Conservation (phyloP, 129 eudicot genomes). For the Scalesia atractyloides region DNA sequence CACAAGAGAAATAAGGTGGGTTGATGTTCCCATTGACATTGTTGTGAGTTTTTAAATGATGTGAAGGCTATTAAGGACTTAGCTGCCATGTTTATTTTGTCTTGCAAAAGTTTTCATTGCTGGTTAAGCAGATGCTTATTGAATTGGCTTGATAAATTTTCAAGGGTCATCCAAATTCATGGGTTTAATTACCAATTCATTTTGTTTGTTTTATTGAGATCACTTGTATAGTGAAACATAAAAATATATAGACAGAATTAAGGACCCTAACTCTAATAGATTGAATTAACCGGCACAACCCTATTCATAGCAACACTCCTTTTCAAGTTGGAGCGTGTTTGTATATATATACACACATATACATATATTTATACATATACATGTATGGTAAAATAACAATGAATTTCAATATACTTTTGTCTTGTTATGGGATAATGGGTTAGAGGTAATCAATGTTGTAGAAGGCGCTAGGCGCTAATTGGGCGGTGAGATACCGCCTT, state of each 20-base stretch:
- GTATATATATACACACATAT: too few relatives aligned
- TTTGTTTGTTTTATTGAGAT: neutral
- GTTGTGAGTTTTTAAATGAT: neutral
- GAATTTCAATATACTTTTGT: neutral
- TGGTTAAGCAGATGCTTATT: slow-evolving; percentile 27
- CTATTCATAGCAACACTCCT: too few relatives aligned
- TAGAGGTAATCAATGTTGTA: too few relatives aligned
- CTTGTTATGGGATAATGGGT: neutral
- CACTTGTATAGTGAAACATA: too few relatives aligned
- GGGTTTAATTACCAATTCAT: neutral
- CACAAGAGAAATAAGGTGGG: slow-evolving; percentile 42
- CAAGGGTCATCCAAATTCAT: neutral
- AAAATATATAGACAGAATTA: too few relatives aligned
- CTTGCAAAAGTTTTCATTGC: neutral
- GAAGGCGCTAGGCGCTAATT: too few relatives aligned
- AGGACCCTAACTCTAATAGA: too few relatives aligned
- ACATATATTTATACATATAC: too few relatives aligned
- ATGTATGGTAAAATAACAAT: too few relatives aligned
- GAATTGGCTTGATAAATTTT: slow-evolving; percentile 17
- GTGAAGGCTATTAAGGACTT: slow-evolving; percentile 5
- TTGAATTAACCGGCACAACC: too few relatives aligned
- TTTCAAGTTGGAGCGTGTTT: too few relatives aligned
- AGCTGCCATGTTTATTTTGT: slow-evolving; percentile 15
- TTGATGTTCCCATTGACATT: slow-evolving; percentile 3
- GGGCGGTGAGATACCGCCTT: too few relatives aligned